Evolutionary conservation across 2,329 filamentous ascomycete species (phyloP), one percentile per base, ranked within the genome.

Genomic region (Cladosporium sp.): DNA sequence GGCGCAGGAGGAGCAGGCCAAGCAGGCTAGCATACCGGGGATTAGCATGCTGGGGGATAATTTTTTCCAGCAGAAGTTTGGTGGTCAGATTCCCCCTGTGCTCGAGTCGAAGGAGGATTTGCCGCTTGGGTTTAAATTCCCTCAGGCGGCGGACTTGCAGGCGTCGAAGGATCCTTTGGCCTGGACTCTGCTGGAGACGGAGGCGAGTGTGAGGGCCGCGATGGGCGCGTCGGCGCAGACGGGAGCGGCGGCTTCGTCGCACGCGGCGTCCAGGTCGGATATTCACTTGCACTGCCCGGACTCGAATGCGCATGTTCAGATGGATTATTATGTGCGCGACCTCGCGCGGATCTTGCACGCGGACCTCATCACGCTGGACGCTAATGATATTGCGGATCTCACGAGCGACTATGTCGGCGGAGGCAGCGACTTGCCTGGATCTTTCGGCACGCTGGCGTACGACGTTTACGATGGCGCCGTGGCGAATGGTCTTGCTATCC

Each of bases 361-460:
- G 3, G 83, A 92, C 57, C 62, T 92, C 3, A 70, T 93, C 27
- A 77, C 80, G 17, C 64, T 95, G 9, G 80, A 84, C 61, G 82
- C 88, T 1, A 79, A 84, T 55, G 84, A 86, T 61, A 70, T 95
- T 47, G 85, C 85, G 3, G 77, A 84, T 43, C 72, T 93, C 20
- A 76, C 85, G 0, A 85, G 84, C 2, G 76, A 81, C 38, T 89
- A 90, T 59, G 68, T 91, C 8, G 85, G 84, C 4, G 82, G 57
- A 13, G 53, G 55, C 5, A 56, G 87, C 60, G 75, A 78, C 54
- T 54, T 71, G 62, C 72, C 47, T 58, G 78, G 57, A 63, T 74
- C 54, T 64, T 75, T 52, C 64, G 80, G 50, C 5, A 62, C 59
- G 17, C 53, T 69, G 13, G 77, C 76, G 2, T 83, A 82, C 56